Evolutionary conservation across 257 asterid genomes (phyloP).

Genomic region (Ligustrum vulgare): DNA sequence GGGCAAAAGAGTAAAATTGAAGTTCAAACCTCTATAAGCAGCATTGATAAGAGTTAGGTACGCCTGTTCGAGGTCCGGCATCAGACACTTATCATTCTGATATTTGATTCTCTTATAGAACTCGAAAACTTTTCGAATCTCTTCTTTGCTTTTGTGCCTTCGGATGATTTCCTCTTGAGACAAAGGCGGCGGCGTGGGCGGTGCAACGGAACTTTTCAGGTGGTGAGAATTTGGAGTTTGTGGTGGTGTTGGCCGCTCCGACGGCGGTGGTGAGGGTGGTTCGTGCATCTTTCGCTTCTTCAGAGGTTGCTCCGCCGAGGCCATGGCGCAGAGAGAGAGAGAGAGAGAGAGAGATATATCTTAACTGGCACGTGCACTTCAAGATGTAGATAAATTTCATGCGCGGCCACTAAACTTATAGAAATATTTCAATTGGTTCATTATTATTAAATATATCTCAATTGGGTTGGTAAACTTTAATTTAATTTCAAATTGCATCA

Average conservation of each 20-base stretch:
- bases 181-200: conserved; percentile 54
- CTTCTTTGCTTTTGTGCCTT: conserved; percentile 76
- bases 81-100: conserved; percentile 42
- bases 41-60: conserved; percentile 61
- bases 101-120: conserved; percentile 66
- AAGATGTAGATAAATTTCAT: no score
- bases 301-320: conserved; percentile 53
- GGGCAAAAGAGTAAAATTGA: neutral
- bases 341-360: conserved; percentile 4
- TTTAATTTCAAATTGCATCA: no score
- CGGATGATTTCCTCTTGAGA: conserved; percentile 66
- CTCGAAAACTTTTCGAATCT: conserved; percentile 65
- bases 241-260: conserved; percentile 56
- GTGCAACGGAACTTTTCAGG: conserved; percentile 38
- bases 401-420: no score
- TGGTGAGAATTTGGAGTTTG: conserved; percentile 35
- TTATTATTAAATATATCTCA: no score
- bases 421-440: no score
- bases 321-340: conserved; percentile 28
- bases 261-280: conserved; percentile 39
- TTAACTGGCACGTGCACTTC: neutral
- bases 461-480: no score
- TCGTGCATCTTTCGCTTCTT: conserved; percentile 49
- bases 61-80: conserved; percentile 66
- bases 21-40: conserved; percentile 67